Percentiles rank a stretch among this genome's conserved stretches.
Evolutionary conservation across 225 moss, liverwort and hornwort species (phyloP).

Genomic region (Sphagnum tenellum): DNA sequence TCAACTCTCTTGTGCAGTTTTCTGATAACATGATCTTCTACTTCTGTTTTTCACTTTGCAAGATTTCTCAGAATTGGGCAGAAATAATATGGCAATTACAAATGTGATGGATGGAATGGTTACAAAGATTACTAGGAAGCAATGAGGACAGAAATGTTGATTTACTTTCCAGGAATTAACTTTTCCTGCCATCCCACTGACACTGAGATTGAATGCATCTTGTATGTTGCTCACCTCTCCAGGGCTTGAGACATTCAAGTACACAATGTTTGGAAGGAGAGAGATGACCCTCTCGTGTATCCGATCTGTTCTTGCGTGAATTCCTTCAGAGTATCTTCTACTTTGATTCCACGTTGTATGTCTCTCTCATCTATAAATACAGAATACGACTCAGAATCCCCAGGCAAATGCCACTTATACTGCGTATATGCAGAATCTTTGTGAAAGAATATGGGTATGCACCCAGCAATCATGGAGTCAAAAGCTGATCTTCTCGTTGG

Average conservation of each 20-base stretch:
- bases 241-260: too few species aligned
- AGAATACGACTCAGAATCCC: conserved; percentile 33
- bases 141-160: too few species aligned
- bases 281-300: too few species aligned
- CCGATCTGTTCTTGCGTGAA: too few species aligned
- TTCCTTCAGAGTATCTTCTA: conserved; percentile 8
- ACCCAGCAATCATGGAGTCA: conserved; percentile 58
- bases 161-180: neutral
- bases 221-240: neutral
- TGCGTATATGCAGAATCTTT: conserved; percentile 41
- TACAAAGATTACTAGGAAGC: too few species aligned
- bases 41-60: too few species aligned
- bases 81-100: too few species aligned
- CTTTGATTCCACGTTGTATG: conserved; percentile 8
- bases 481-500: conserved; percentile 51
- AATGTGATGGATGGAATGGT: too few species aligned
- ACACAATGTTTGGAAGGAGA: too few species aligned
- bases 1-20: too few species aligned
- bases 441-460: conserved; percentile 72
- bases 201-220: conserved; percentile 13
- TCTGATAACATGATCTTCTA: too few species aligned
- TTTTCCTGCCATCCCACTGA: conserved; percentile 6
- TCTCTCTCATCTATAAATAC: conserved; percentile 41
- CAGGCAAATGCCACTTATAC: conserved; percentile 56
- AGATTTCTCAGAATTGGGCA: too few species aligned